A percentile compares a stretch with the other conserved stretches of the same genome.
phyloP scores from a whole-genome alignment of 352 stramenopile genomes.

The Globisporangium perplexum region DNA sequence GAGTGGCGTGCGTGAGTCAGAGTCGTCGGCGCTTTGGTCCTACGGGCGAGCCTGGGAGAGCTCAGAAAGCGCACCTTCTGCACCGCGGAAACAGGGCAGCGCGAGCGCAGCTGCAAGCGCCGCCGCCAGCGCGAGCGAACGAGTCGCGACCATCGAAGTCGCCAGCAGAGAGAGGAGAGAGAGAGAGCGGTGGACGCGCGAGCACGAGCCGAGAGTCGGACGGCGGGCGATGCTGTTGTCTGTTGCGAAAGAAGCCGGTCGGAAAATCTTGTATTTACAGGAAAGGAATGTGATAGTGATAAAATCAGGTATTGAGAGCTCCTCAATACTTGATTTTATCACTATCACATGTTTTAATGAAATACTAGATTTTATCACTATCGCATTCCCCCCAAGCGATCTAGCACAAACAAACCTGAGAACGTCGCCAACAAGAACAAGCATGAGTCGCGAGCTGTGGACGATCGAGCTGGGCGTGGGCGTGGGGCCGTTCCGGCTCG shows the following conservation, averaged over 20 bases:
- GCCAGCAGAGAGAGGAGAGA: neutral
- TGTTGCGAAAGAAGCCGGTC: no score
- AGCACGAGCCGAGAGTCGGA: neutral
- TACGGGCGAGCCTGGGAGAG: no score
- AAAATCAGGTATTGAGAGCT: no score
- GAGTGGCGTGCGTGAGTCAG: neutral
- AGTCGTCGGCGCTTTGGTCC: no score
- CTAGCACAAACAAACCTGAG: no score
- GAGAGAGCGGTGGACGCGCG: neutral
- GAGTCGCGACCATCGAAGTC: constrained; percentile 6
- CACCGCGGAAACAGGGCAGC: neutral
- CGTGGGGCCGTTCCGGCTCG: constrained; percentile 73
- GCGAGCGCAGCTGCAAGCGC: constrained; percentile 1
- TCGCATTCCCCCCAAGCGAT: neutral
- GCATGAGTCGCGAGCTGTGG: constrained; percentile 66
- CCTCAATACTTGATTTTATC: no score
- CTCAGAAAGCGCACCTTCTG: neutral
- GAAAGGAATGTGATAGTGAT: no score
- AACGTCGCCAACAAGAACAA: constrained; percentile 3
- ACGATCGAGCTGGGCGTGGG: constrained; percentile 74
- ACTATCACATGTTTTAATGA: no score
- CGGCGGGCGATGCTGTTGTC: neutral
- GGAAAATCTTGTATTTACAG: no score
- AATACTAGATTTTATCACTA: neutral
- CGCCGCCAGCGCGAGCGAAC: constrained; percentile 10